These are phyloP conservation scores for Alternaria incomplexa DNA, from an alignment of 2,329 filamentous ascomycete genomes.

Conservation along the genomic window DNA sequence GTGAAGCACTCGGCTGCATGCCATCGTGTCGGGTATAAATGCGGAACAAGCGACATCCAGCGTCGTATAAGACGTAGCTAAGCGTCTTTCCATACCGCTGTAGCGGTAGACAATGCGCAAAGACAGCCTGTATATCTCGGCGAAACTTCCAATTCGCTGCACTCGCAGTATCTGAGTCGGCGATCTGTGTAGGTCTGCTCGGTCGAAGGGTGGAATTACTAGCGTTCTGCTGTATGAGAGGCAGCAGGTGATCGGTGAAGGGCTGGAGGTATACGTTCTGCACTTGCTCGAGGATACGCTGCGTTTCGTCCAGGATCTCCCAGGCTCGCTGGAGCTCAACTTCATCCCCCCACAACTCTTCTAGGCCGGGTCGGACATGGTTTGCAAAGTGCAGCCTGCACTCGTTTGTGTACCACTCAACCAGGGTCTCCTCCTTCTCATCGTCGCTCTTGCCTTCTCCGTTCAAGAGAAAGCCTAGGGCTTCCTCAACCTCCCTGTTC, in stretches of 20 bases:
- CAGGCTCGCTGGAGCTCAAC: constrained; percentile 34
- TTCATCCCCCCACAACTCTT: constrained; percentile 38
- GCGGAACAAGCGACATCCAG: constrained; percentile 58
- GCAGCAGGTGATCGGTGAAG: constrained; percentile 43
- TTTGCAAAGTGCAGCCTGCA: constrained; percentile 51
- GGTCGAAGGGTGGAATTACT: constrained; percentile 37
- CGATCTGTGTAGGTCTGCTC: constrained; percentile 47
- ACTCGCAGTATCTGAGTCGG: constrained; percentile 22
- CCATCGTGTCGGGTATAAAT: constrained; percentile 39
- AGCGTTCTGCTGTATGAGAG: constrained; percentile 34
- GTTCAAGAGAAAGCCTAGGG: constrained; percentile 43
- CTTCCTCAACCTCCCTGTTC: constrained; percentile 44
- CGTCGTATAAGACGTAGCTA: constrained; percentile 59
- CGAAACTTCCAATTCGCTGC: constrained; percentile 57
- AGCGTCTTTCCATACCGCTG: constrained; percentile 62
- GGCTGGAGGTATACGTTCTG: constrained; percentile 48
- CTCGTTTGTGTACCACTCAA: constrained; percentile 56
- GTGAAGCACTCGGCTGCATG: constrained; percentile 19
- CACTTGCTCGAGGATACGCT: constrained; percentile 43
- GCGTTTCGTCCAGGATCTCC: constrained; percentile 45
- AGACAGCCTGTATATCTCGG: constrained; percentile 67
- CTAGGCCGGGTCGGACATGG: constrained; percentile 35
- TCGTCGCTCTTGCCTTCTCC: constrained; percentile 42
- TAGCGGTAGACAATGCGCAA: constrained; percentile 66
- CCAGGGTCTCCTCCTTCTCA: constrained; percentile 36